Percentiles rank a stretch among this genome's conserved stretches.
phyloP scores from a whole-genome alignment of 257 asterid genomes.

The Solanum peruvianum region DNA sequence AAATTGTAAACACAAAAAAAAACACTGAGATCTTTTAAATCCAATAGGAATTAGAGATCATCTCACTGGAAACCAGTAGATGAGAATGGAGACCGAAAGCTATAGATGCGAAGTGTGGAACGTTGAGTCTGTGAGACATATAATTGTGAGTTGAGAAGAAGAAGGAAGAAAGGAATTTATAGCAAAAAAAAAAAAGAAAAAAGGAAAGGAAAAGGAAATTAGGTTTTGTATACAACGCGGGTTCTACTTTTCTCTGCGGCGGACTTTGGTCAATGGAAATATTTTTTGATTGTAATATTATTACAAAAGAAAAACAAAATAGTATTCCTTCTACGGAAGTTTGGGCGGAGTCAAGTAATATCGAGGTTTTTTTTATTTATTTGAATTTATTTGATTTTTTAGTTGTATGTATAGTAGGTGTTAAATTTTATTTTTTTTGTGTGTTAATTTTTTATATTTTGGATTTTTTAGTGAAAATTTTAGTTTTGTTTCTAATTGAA shows the following conservation, averaged over 20 bases:
- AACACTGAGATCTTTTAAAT: not conserved
- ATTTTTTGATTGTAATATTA: not conserved
- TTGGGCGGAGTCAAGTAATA: not conserved
- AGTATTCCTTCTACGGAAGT: not conserved
- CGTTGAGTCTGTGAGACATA: constrained; percentile 85
- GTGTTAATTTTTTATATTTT: not conserved
- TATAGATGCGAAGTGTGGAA: constrained; percentile 68
- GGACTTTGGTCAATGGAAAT: not conserved
- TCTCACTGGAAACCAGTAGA: constrained; percentile 98
- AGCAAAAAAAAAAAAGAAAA: too few species aligned
- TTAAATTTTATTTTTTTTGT: too few species aligned
- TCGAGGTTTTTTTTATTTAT: too few species aligned
- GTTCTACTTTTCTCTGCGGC: not conserved
- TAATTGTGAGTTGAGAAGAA: not conserved
- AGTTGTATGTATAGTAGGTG: too few species aligned
- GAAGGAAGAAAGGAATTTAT: constrained; percentile 12
- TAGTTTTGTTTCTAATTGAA: accelerated
- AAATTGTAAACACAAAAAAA: not conserved
- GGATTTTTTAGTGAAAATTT: not conserved
- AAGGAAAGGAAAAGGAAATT: not conserved
- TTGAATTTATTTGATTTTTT: too few species aligned
- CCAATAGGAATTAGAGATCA: constrained; percentile 62
- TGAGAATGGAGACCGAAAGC: constrained; percentile 77
- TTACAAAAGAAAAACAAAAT: too few species aligned
- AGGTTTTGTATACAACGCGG: constrained; percentile 16